Evolutionary conservation across 306 rosid species (phyloP).

Genomic region (Corylus avellana): DNA sequence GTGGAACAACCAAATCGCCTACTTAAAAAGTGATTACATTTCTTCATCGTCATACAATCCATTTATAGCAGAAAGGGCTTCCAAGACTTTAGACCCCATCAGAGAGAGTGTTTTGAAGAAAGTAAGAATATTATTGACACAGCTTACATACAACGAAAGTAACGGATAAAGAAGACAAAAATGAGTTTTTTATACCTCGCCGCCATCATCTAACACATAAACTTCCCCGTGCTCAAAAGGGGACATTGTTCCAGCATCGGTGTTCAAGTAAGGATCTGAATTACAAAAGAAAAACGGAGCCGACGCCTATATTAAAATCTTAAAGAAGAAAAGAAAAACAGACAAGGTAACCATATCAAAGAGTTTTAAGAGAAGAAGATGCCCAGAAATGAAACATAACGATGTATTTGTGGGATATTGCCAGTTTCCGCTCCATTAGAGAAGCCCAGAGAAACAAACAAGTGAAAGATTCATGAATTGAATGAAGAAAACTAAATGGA

Average conservation of each 20-base stretch:
- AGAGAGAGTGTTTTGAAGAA: neutral
- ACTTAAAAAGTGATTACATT: neutral
- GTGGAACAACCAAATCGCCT: neutral
- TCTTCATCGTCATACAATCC: neutral
- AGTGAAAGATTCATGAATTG: neutral
- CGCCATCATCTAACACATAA: slow-evolving; percentile 91
- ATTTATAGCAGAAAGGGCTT: neutral
- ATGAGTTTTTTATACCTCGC: slow-evolving; percentile 62
- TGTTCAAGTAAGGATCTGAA: slow-evolving; percentile 96
- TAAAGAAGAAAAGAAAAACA: neutral
- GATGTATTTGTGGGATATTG: neutral
- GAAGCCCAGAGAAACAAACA: neutral
- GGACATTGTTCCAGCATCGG: slow-evolving; percentile 98
- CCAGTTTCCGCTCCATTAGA: neutral
- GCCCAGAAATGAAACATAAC: neutral
- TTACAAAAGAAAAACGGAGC: slow-evolving; percentile 4
- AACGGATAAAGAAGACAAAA: neutral
- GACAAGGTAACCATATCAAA: neutral
- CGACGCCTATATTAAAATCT: slow-evolving; percentile 4
- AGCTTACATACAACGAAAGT: neutral
- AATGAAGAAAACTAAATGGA: neutral
- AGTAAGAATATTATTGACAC: neutral
- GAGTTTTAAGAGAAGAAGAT: neutral
- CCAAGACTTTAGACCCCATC: neutral
- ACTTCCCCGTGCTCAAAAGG: slow-evolving; percentile 98